Evolutionary conservation across 2,329 filamentous ascomycete species (phyloP).

Genomic region (Ophiosphaerella herpotricha): DNA sequence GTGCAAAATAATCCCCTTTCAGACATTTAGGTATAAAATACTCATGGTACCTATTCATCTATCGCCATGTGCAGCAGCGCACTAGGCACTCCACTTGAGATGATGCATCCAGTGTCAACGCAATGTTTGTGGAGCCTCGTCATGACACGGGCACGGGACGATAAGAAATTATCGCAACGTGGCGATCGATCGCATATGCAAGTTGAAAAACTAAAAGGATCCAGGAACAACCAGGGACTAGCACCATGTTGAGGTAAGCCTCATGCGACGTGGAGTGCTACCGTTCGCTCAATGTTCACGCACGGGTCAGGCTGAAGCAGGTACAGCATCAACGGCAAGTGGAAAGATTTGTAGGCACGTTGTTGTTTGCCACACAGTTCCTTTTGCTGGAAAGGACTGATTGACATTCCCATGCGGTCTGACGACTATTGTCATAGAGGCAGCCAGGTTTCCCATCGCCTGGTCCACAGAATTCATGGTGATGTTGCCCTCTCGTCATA

Average conservation of each 20-base stretch:
- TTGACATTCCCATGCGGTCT: constrained; percentile 2
- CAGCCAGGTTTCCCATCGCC: constrained; percentile 2
- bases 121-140: constrained; percentile 26
- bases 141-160: constrained; percentile 24
- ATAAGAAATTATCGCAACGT: constrained; percentile 32
- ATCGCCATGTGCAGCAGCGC: constrained; percentile 20
- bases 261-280: constrained; percentile 24
- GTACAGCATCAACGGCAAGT: too few species aligned
- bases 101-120: constrained; percentile 18
- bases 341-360: constrained; percentile 3
- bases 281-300: constrained; percentile 16
- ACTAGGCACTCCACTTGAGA: constrained; percentile 21
- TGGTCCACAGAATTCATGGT: constrained; percentile 2
- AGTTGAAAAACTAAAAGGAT: constrained; percentile 18
- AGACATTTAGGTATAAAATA: constrained; percentile 1
- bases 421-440: constrained; percentile 6
- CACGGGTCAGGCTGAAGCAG: background rate
- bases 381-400: background rate
- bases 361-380: constrained; percentile 7
- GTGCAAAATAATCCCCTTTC: background rate
- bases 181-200: constrained; percentile 21
- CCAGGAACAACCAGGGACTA: constrained; percentile 7
- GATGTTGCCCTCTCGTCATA: constrained; percentile 4
- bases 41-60: constrained; percentile 23
- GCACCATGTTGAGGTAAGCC: constrained; percentile 13